Evolutionary conservation across 2,329 filamentous ascomycete species (phyloP), one percentile per base, ranked within the genome.

Genomic region (Xylaria arbuscula): DNA sequence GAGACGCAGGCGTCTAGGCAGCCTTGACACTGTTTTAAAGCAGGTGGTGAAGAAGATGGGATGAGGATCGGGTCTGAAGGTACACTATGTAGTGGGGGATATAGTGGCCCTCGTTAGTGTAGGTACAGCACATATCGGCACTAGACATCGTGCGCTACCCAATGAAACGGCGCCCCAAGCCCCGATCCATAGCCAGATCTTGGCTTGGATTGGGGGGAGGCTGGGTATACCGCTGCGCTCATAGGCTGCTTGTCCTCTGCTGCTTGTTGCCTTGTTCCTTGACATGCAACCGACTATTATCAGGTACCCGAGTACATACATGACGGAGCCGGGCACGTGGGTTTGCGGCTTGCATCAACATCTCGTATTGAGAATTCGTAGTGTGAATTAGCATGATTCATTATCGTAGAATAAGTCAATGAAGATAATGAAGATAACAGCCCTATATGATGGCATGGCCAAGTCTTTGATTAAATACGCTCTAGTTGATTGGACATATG

Each of bases 181-280:
- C 19, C 45, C 8, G 19, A 22, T 38, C 15, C 51, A 32, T 28
- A 38, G 64, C 59, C 64, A 67, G 64, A 62, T 59, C 47, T 67
- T 53, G 48, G 64, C 53, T 34, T 34, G 9, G 28, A 32, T 32
- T 5, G 28, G 51, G 32, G 32, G 50, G 17, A 32, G 28, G 51
- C n/a, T 54, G 51, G 32, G 51, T 53, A 22, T 22, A 17, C 34
- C 38, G 51, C 51, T 38, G 51, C 22, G 32, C 32, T 55, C 17
- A 7, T 34, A 32, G 48, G 47, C 42, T 28, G 47, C 9, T 17
- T 36, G 36, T n/a, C n/a, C n/a, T 32, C 51, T 42, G 22, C 22
- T 3, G 13, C 1, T n/a, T 10, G 60, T 40, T 24, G 50, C 28
- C 50, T 51, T 59, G n/a, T 56, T 15, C 19, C 34, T n/a, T 24